phyloP scores from a whole-genome alignment of 768 basidiomycete species.

The Inosperma sp. region DNA sequence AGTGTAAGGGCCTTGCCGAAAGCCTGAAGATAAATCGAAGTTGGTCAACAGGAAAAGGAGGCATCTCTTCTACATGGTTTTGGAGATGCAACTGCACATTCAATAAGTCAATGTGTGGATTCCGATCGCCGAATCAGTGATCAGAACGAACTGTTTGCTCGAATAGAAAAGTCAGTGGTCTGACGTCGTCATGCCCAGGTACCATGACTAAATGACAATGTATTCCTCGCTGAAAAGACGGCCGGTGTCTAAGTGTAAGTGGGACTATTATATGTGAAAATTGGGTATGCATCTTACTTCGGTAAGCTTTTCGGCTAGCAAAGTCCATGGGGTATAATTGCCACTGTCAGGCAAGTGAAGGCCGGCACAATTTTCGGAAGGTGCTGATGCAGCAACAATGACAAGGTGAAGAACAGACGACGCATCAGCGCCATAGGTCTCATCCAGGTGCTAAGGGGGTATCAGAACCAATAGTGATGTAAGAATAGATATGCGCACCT shows the following conservation, averaged over 20 bases:
- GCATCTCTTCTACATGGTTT: slow-evolving; percentile 34
- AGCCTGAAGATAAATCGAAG: slow-evolving; percentile 38
- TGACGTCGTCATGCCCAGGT: slow-evolving; percentile 40
- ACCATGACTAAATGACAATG: slow-evolving; percentile 56
- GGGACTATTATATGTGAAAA: slow-evolving; percentile 6
- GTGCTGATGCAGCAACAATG: slow-evolving; percentile 49
- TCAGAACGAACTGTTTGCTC: slow-evolving; percentile 38
- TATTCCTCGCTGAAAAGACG: slow-evolving; percentile 43
- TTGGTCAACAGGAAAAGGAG: slow-evolving; percentile 40
- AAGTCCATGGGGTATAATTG: slow-evolving; percentile 38
- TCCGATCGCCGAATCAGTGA: slow-evolving; percentile 12
- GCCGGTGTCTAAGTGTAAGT: slow-evolving; percentile 18
- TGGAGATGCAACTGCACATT: slow-evolving; percentile 37
- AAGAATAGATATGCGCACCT: slow-evolving; percentile 32
- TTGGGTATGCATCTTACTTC: slow-evolving; percentile 36
- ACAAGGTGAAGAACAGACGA: slow-evolving; percentile 44
- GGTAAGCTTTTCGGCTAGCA: slow-evolving; percentile 40
- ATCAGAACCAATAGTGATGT: slow-evolving; percentile 1
- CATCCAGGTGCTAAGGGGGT: slow-evolving; percentile 32
- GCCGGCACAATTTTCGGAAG: slow-evolving; percentile 30
- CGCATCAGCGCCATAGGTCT: slow-evolving; percentile 26
- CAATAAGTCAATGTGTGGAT: slow-evolving; percentile 16
- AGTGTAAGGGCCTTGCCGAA: slow-evolving; percentile 33
- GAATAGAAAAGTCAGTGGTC: slow-evolving; percentile 43
- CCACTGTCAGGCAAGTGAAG: slow-evolving; percentile 18